Conservation (phyloP, 805 yeast species). For the Starmerella kuoi region DNA sequence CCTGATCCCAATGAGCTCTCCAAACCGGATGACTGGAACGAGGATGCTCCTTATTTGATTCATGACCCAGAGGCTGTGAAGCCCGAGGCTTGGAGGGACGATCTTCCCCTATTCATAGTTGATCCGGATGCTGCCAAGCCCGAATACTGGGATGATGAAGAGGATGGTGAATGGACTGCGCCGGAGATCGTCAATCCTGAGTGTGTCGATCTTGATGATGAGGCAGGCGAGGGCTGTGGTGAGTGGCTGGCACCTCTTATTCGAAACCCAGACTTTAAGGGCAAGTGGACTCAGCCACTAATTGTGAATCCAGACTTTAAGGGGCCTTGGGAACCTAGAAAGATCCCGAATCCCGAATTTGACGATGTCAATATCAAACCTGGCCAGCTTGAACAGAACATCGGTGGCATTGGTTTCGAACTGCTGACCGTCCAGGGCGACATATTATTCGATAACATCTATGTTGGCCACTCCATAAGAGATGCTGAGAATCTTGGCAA, state of each 20-base stretch:
- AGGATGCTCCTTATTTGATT: conserved; percentile 48
- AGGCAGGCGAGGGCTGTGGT: conserved; percentile 56
- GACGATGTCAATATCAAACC: conserved; percentile 37
- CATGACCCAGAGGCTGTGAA: conserved; percentile 53
- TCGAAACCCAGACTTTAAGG: conserved; percentile 58
- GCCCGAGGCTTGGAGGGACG: conserved; percentile 76
- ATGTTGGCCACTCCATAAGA: conserved; percentile 67
- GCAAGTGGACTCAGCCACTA: conserved; percentile 63
- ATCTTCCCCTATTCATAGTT: conserved; percentile 41
- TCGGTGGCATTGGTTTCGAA: conserved; percentile 79
- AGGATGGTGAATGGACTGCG: conserved; percentile 76
- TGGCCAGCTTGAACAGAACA: conserved; percentile 42
- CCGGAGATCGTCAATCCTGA: conserved; percentile 60
- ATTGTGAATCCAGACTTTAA: conserved; percentile 62
- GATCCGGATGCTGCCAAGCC: conserved; percentile 63
- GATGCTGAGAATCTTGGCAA: conserved; percentile 84
- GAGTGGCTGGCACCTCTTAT: conserved; percentile 59
- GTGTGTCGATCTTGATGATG: conserved; percentile 36
- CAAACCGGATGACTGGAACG: conserved; percentile 84
- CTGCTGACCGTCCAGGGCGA: conserved; percentile 75
- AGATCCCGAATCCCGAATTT: conserved; percentile 58
- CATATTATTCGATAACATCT: conserved; percentile 69
- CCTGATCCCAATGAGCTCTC: conserved; percentile 51
- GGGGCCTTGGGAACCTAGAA: conserved; percentile 67
- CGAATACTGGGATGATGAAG: conserved; percentile 77